Base-by-base conservation (phyloP, 2,329 filamentous ascomycete genomes). In the Neobulgaria alba region DNA sequence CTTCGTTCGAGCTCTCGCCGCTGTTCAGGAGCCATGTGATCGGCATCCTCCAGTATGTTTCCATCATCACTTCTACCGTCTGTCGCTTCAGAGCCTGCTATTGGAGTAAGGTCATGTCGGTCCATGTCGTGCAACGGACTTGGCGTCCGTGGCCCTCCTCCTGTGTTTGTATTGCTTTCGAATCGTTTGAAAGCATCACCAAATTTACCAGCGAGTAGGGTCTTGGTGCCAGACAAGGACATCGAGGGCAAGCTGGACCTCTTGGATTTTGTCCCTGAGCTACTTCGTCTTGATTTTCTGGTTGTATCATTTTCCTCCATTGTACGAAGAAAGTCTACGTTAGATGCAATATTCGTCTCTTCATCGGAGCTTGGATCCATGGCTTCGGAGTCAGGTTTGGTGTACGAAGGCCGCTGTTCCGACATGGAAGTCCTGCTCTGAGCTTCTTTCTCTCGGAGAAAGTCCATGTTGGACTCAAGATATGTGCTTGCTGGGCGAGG, bases 111-210 rank as follows among this genome's bases (percentile, higher is more conserved):
- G 36, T 66, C 63, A n/a, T 54, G 55, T 26, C 64, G 62, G 33
- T 68, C 67, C n/a, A 57, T 52, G 18, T 58, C 57, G 16, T 59
- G 56, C 5, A 59, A 51, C 2, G 64, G 52, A 63, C 71, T 62
- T 61, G 68, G 45, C 57, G 70, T 49, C 64, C 71, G 19, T 62
- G 54, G 39, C 68, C 68, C 52, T 7, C 54, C 42, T 5, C 49
- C 43, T 67, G 61, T 3, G 70, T 42, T 52, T 18, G 21, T 17
- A 49, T 54, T 56, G 21, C 52, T 71, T 61, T 98, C 92, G 52
- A 96, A 96, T 4, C 84, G 76, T 57, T 90, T 87, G 65, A 96
- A 95, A 3, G 90, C 89, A 55, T 95, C 89, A 1, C 89, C 87
- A 60, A 96, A 95, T 52, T 83, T 87, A 17, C 88, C 85, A 4